Percentiles rank a stretch among this genome's conserved stretches.
Evolutionary conservation across 2,329 filamentous ascomycete genomes (phyloP).

Genomic region (Boeremia exigua): DNA sequence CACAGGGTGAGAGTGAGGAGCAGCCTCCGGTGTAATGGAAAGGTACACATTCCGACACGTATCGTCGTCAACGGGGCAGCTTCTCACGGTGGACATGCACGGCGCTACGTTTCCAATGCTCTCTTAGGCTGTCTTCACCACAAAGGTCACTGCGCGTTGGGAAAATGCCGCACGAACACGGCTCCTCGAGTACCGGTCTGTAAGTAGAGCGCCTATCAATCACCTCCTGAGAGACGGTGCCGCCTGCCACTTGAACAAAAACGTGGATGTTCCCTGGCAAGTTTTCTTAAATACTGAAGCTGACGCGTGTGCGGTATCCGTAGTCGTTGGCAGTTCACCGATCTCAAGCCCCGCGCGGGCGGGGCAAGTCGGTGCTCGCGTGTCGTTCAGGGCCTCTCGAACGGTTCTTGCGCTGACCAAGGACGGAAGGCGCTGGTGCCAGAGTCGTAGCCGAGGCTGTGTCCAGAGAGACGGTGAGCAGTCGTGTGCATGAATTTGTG

Average conservation of each 20-base stretch:
- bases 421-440: not conserved
- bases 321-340: slow-evolving; percentile 4
- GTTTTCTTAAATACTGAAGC: not conserved
- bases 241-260: not conserved
- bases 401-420: slow-evolving; percentile 7
- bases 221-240: not conserved
- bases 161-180: no score
- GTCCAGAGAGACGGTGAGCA: not conserved
- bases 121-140: no score
- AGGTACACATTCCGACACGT: no score
- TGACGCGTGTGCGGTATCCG: not conserved
- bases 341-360: slow-evolving; percentile 13
- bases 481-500: slow-evolving; percentile 3
- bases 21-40: not conserved
- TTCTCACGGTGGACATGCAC: no score
- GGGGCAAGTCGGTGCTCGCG: slow-evolving; percentile 8
- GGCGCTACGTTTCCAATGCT: no score
- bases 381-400: slow-evolving; percentile 1
- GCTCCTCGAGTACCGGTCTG: not conserved
- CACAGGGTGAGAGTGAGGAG: not conserved
- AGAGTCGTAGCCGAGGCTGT: not conserved
- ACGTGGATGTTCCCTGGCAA: not conserved
- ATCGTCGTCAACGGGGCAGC: no score
- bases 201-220: not conserved
- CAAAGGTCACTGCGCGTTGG: no score